Evolutionary conservation across 371 early-diverging fungal species (phyloP).

Genomic region (Mucor indicus): DNA sequence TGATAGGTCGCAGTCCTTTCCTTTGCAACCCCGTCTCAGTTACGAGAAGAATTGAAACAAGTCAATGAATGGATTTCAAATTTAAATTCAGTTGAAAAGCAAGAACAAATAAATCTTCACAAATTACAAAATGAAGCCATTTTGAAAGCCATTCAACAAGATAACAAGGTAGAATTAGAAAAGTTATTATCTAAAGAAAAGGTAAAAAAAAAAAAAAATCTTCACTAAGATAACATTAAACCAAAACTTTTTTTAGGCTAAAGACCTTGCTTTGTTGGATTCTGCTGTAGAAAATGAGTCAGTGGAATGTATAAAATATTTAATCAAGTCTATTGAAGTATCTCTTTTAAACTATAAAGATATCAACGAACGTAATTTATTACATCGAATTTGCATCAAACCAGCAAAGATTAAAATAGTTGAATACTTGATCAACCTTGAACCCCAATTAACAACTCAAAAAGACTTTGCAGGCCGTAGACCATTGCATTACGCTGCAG

Average conservation of each 20-base stretch:
- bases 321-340: slow-evolving; percentile 36
- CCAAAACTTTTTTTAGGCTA: slow-evolving; percentile 26
- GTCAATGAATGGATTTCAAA: slow-evolving; percentile 23
- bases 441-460: slow-evolving; percentile 22
- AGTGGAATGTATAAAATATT: slow-evolving; percentile 41
- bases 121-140: slow-evolving; percentile 22
- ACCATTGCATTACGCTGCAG: slow-evolving; percentile 70
- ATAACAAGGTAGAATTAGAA: slow-evolving; percentile 10
- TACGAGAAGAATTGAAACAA: slow-evolving; percentile 29
- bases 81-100: not conserved
- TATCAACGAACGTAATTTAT: slow-evolving; percentile 64
- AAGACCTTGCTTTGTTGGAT: slow-evolving; percentile 50
- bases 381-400: slow-evolving; percentile 59
- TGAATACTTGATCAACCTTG: slow-evolving; percentile 14
- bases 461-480: slow-evolving; percentile 63
- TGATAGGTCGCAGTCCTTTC: slow-evolving; percentile 36
- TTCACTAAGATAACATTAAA: not conserved
- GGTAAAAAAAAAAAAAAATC: slow-evolving; percentile 1
- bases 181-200: slow-evolving; percentile 8
- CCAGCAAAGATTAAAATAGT: slow-evolving; percentile 27
- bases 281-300: slow-evolving; percentile 52
- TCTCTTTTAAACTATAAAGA: slow-evolving; percentile 40
- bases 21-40: slow-evolving; percentile 26
- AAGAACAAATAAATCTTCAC: slow-evolving; percentile 4
- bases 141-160: slow-evolving; percentile 14